phyloP scores from a whole-genome alignment of 352 stramenopile genomes.

The Phytophthora boehmeriae region DNA sequence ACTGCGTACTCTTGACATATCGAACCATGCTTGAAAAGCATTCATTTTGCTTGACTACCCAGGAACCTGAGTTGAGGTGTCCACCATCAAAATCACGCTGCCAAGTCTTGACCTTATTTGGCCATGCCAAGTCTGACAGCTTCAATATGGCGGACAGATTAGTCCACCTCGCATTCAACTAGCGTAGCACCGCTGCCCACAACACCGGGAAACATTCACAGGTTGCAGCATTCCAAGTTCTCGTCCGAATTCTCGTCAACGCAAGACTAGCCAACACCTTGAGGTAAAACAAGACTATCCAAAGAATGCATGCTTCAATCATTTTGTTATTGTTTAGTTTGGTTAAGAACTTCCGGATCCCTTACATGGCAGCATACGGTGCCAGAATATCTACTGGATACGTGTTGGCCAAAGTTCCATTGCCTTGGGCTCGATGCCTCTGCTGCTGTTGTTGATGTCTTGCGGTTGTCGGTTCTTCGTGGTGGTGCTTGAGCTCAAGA shows the following conservation, averaged over 20 bases:
- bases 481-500: conserved; percentile 38
- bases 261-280: too few relatives aligned
- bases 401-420: conserved; percentile 4
- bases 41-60: background rate
- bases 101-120: too few relatives aligned
- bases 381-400: conserved; percentile 30
- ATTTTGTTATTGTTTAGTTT: background rate
- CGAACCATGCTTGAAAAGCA: too few relatives aligned
- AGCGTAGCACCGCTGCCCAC: background rate
- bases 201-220: background rate
- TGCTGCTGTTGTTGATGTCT: background rate
- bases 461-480: conserved; percentile 16
- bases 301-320: background rate
- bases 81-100: too few relatives aligned
- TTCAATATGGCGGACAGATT: too few relatives aligned
- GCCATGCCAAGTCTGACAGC: too few relatives aligned
- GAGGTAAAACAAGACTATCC: background rate
- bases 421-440: conserved; percentile 7
- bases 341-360: background rate
- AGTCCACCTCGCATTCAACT: background rate
- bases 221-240: too few relatives aligned
- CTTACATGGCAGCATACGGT: conserved; percentile 35
- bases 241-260: too few relatives aligned
- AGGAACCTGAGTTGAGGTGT: background rate
- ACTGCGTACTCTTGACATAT: conserved; percentile 18